phyloP scores from a whole-genome alignment of 441 rosid genomes.

The Kokia cookei region DNA sequence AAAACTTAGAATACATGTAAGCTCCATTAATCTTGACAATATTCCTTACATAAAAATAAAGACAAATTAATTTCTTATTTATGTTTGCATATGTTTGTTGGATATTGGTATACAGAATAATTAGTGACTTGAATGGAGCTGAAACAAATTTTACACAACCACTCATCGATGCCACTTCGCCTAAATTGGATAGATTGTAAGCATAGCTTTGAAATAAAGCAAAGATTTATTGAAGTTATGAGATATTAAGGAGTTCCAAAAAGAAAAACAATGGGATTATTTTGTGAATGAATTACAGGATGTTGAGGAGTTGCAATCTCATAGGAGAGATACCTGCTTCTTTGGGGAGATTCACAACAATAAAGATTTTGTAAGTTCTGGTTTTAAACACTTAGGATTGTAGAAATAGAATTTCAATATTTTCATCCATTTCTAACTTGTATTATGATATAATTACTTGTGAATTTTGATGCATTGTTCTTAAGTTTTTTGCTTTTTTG shows the following conservation, averaged over 20 bases:
- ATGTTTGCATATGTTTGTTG: not conserved
- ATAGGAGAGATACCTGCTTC: constrained; percentile 33
- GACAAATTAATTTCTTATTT: not conserved
- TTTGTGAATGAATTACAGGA: constrained; percentile 20
- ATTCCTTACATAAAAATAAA: not conserved
- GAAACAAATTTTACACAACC: constrained; percentile 30
- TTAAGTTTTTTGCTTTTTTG: no score
- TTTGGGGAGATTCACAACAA: constrained; percentile 9
- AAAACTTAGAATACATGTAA: constrained; percentile 32
- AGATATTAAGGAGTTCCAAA: not conserved
- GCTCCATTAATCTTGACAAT: not conserved
- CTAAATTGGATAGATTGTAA: constrained; percentile 25
- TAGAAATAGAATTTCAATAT: no score
- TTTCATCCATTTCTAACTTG: not conserved
- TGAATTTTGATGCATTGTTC: no score
- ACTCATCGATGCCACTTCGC: constrained; percentile 9
- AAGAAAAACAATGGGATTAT: no score
- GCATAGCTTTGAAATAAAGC: not conserved
- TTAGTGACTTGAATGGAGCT: constrained; percentile 47
- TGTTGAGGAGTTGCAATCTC: constrained; percentile 53
- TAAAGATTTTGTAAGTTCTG: not conserved
- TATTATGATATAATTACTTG: not conserved
- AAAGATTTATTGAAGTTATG: not conserved
- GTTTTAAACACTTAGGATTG: no score
- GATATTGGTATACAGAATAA: constrained; percentile 37